Conservation (phyloP, 768 basidiomycete species). For the Steccherinum ochraceum region DNA sequence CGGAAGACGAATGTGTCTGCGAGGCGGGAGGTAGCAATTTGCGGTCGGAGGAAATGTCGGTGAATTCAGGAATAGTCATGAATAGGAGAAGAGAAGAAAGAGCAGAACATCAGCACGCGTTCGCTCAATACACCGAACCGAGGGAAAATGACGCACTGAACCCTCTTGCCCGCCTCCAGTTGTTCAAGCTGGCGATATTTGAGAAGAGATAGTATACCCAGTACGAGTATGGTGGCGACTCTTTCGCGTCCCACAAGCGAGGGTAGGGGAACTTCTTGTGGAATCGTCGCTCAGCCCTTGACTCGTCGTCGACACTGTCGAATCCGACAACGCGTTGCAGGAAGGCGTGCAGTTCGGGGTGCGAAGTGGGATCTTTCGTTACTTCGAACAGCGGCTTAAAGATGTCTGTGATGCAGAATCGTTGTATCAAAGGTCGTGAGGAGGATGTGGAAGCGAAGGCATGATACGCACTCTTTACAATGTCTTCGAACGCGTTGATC, state of each 20-base stretch:
- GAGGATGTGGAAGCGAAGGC: background rate
- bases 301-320: constrained; percentile 98
- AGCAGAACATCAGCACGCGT: background rate
- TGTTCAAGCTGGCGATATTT: constrained; percentile 92
- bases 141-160: constrained; percentile 84
- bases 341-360: constrained; percentile 94
- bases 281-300: constrained; percentile 84
- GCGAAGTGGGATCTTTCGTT: constrained; percentile 80
- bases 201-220: constrained; percentile 99
- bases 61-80: background rate
- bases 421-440: background rate
- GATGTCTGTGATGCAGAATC: constrained; percentile 50
- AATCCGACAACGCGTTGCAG: constrained; percentile 94
- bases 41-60: background rate
- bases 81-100: background rate
- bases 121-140: background rate
- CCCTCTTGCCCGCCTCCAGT: constrained; percentile 81
- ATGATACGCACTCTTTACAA: constrained; percentile 72
- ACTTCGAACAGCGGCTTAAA: constrained; percentile 95
- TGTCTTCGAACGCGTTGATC: constrained; percentile 83
- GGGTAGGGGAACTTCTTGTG: constrained; percentile 95
- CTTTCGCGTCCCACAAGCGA: constrained; percentile 77
- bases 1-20: constrained; percentile 94
- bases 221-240: constrained; percentile 93
- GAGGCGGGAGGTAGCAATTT: constrained; percentile 1